These are phyloP conservation scores for Xylaria sp. DNA, from an alignment of 2,329 filamentous ascomycete genomes.

Conservation along the genomic window DNA sequence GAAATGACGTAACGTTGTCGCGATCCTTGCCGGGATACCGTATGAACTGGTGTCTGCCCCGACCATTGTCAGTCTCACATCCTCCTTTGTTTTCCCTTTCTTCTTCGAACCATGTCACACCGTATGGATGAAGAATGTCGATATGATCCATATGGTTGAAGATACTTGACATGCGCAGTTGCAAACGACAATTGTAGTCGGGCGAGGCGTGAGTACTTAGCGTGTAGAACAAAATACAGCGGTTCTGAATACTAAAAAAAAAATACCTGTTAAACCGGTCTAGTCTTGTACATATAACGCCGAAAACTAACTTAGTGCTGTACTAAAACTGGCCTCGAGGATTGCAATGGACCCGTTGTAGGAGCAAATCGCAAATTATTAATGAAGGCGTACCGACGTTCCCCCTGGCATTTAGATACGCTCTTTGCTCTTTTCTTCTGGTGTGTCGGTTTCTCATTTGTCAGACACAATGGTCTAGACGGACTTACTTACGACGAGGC, in stretches of 20 bases:
- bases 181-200: background rate
- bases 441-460: constrained; percentile 44
- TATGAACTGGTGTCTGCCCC: constrained; percentile 19
- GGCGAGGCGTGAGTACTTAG: background rate
- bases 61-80: constrained; percentile 13
- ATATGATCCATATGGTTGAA: background rate
- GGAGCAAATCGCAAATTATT: constrained; percentile 28
- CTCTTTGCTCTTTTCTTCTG: constrained; percentile 18
- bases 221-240: background rate
- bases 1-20: constrained; percentile 48
- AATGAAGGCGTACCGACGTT: constrained; percentile 7
- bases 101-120: background rate
- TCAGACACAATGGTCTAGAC: constrained; percentile 37
- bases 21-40: constrained; percentile 30
- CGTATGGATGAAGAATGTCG: background rate
- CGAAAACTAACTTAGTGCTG: constrained; percentile 2
- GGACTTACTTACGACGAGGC: constrained; percentile 15
- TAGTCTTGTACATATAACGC: background rate
- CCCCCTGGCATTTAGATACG: constrained; percentile 21
- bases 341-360: constrained; percentile 26
- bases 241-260: background rate
- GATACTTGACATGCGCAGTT: background rate
- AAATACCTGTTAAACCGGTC: constrained; percentile 2
- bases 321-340: constrained; percentile 9
- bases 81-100: constrained; percentile 1